Conservation (phyloP, 2,329 filamentous ascomycete species). For the Graphium sp. region DNA sequence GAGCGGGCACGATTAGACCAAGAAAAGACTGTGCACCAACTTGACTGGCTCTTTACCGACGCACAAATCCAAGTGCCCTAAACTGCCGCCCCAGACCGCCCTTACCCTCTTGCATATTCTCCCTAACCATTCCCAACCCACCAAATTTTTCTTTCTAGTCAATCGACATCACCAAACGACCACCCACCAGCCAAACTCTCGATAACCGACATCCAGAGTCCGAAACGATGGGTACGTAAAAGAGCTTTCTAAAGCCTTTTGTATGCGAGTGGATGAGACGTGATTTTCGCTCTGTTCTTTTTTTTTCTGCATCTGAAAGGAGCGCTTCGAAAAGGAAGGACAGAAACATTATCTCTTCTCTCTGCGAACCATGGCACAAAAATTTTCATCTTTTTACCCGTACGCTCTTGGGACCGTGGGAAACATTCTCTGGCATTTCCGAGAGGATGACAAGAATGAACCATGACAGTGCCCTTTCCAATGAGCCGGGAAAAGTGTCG, state of each 20-base stretch:
- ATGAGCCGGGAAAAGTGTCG: constrained; percentile 7
- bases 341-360: too few species aligned
- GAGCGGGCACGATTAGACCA: too few species aligned
- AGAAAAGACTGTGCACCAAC: too few species aligned
- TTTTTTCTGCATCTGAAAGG: too few species aligned
- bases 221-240: constrained; percentile 47
- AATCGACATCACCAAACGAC: constrained; percentile 14
- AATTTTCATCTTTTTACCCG: constrained; percentile 12
- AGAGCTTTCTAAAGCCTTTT: constrained; percentile 10
- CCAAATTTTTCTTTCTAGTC: constrained; percentile 5
- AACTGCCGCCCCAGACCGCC: too few species aligned
- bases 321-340: too few species aligned
- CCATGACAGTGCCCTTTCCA: constrained; percentile 5
- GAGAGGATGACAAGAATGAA: neutral
- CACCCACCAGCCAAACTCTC: constrained; percentile 14
- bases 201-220: constrained; percentile 13
- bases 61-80: too few species aligned
- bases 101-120: too few species aligned
- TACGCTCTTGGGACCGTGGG: constrained; percentile 7
- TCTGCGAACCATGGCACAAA: constrained; percentile 10
- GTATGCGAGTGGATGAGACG: constrained; percentile 31
- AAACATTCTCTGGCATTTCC: neutral
- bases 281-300: neutral
- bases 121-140: neutral
- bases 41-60: too few species aligned